These are phyloP conservation scores for Pseudogymnoascus sp. DNA, from an alignment of 2,329 filamentous ascomycete species.

Conservation along the genomic window DNA sequence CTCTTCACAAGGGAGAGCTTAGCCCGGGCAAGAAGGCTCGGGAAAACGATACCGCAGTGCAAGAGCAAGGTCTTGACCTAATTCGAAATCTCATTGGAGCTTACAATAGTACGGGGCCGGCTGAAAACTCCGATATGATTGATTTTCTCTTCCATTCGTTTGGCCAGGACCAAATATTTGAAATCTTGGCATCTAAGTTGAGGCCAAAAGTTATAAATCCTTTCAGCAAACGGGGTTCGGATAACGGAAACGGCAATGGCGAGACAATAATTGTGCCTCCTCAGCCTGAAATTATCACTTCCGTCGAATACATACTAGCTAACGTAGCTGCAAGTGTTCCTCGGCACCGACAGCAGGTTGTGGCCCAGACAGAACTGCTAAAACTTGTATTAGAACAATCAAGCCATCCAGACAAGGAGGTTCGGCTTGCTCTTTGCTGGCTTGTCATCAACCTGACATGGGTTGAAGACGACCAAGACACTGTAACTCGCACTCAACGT, in stretches of 20 bases:
- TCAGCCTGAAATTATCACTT: constrained; percentile 62
- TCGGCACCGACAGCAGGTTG: constrained; percentile 66
- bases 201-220: constrained; percentile 50
- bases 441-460: constrained; percentile 79
- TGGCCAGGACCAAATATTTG: constrained; percentile 69
- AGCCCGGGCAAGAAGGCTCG: constrained; percentile 60
- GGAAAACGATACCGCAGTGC: constrained; percentile 73
- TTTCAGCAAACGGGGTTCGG: constrained; percentile 36
- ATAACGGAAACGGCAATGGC: constrained; percentile 19
- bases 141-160: constrained; percentile 72
- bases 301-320: constrained; percentile 74
- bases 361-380: constrained; percentile 69
- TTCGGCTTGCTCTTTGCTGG: constrained; percentile 74
- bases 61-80: constrained; percentile 85
- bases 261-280: constrained; percentile 47
- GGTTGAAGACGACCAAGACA: constrained; percentile 65
- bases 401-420: constrained; percentile 60
- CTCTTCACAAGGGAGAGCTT: constrained; percentile 56
- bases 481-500: constrained; percentile 55
- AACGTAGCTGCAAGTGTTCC: constrained; percentile 80
- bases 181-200: constrained; percentile 72
- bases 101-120: constrained; percentile 40
- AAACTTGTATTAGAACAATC: constrained; percentile 66
- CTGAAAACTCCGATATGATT: constrained; percentile 63
- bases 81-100: constrained; percentile 78